Evolutionary conservation across 139 green algal species (phyloP), one percentile per base, ranked within the genome.

Genomic region (Volvox reticuliferus): DNA sequence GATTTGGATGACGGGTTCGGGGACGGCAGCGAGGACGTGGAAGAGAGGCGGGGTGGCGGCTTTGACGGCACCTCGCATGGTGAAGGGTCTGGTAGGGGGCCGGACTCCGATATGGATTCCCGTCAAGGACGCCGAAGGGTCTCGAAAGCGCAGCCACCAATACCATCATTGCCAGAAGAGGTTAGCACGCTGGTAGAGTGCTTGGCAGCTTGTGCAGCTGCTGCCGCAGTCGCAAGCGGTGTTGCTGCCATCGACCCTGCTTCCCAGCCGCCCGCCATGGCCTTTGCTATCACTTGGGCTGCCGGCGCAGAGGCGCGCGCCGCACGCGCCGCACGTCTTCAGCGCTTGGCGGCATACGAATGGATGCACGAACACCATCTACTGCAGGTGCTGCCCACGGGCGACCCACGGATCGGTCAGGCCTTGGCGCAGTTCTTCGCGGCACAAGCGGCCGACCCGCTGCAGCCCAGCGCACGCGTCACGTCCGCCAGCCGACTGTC

Each of bases 291-390:
- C 28, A 21, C 44, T n/a, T 89, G 85, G 85, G 69, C 35, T 1
- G 44, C 69, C 0, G n/a, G 85, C 44, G 28, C 44, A 18, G 86
- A 77, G 13, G 86, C 86, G 16, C 73, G 73, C 32, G 18, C 9
- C 0, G 22, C 5, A 0, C 86, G 75, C 86, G 32, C 86, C 24
- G 12, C 80, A 24, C 91, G 93, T n/a, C 87, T 94, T 71, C 82
- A 86, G 22, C 91, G 94, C 1, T 69, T 95, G 44, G 94, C 94
- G 16, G 91, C 91, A 0, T 94, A 93, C 62, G 87, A 94, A 62
- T 96, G 92, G 92, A 35, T 93, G 32, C 91, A 93, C 87, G 81
- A 93, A 30, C 89, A 92, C 87, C 12, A 86, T 33, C 32, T 95
- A 77, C 69, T 90, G 69, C 83, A 81, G 67, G 67, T 65, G 67